Base-by-base conservation (phyloP, 257 asterid genomes). In the Capsicum chinense region DNA sequence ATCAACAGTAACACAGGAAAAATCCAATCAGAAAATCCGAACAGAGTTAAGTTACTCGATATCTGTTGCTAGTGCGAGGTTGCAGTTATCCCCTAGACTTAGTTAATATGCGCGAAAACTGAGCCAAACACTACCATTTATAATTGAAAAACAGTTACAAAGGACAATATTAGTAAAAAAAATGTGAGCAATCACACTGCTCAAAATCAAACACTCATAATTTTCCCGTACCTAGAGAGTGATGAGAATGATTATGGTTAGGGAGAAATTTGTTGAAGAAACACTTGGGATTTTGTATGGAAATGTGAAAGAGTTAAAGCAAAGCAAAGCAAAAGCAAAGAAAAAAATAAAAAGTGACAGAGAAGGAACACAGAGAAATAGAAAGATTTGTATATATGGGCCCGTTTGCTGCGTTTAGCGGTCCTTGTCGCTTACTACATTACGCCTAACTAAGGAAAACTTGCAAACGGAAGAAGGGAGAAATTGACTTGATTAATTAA, bases 311-410 rank as follows among this genome's bases (percentile, higher is more conserved):
- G 81, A 76, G 81, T 76, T 52, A 14, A 68, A 26, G 33, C 33
- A 26, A 26, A 26, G 33, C 33, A 26, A 67, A 66, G 14, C 3
- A 17, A 70, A 69, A 16, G n/a, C 13, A 9, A 6, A 4, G 14
- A 3, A 11, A 8, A 42, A 42, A 39, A 39, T 13, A 47, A 67
- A 17, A 21, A 4, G 50, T 69, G 81, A 26, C 37, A 26, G 42
- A 76, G 64, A 76, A 47, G 56, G 5, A 4, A 39, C 5, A 39
- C 4, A 12, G 5, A 35, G 4, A 67, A 12, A 21, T 0, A 37
- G 79, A 16, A 3, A 50, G 80, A 76, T 54, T 26, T 78, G 26
- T 78, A 16, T 26, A 44, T 44, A 17, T 54, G 81, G 81, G 64
- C 63, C 81, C 64, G 26, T 78, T 39, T 54, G 48, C 6, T 52